phyloP scores from a whole-genome alignment of 2,329 filamentous ascomycete genomes.

The Fusarium mangiferae region DNA sequence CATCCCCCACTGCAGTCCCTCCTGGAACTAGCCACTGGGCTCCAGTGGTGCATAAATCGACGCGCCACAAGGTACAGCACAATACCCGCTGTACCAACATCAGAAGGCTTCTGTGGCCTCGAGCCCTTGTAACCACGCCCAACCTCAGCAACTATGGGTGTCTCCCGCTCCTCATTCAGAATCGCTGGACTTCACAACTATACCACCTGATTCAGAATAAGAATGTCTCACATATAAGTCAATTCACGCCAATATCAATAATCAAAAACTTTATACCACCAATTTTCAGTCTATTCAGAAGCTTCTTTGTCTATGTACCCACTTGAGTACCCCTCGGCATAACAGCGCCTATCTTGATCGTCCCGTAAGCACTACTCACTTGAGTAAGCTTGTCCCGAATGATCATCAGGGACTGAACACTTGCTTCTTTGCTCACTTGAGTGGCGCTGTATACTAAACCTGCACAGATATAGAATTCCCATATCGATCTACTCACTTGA shows the following conservation, averaged over 20 bases:
- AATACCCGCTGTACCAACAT: no score
- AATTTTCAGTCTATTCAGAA: neutral
- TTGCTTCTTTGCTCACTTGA: neutral
- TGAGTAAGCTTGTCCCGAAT: neutral
- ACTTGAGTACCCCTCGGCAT: neutral
- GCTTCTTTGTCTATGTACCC: neutral
- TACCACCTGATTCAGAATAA: neutral
- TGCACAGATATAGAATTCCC: neutral
- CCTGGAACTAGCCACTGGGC: rapidly evolving
- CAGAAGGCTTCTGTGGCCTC: neutral
- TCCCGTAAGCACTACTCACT: neutral
- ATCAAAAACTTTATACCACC: neutral
- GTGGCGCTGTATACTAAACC: rapidly evolving
- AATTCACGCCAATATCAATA: neutral
- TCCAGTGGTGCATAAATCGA: neutral
- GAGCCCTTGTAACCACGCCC: neutral
- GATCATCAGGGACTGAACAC: neutral
- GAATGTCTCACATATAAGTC: no score
- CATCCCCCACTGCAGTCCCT: rapidly evolving
- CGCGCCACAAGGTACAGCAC: no score
- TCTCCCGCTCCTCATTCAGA: neutral
- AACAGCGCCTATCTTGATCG: neutral
- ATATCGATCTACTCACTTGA: neutral
- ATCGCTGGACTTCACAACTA: no score
- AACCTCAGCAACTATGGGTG: neutral